phyloP scores from a whole-genome alignment of 208 protist genomes.

The Leishmania major region DNA sequence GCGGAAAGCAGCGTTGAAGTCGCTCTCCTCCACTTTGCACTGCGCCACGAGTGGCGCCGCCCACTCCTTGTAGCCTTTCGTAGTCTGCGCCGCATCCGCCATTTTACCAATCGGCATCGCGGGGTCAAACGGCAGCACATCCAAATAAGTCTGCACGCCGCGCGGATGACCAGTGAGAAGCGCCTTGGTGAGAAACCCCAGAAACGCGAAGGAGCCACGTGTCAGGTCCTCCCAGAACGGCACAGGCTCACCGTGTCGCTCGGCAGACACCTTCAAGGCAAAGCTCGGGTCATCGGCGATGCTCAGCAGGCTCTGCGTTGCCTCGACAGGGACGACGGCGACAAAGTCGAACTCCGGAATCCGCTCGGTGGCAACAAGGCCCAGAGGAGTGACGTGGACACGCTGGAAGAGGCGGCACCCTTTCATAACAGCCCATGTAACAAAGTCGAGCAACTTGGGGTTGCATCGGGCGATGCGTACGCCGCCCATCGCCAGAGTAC shows the following conservation, averaged over 20 bases:
- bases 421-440: conserved; percentile 88
- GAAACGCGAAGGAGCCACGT: conserved; percentile 74
- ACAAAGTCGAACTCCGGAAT: conserved; percentile 92
- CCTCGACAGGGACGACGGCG: conserved; percentile 70
- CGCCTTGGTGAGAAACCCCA: conserved; percentile 69
- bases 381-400: conserved; percentile 77
- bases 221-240: conserved; percentile 82
- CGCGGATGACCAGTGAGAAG: conserved; percentile 70
- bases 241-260: conserved; percentile 64
- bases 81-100: conserved; percentile 67
- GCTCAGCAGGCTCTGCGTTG: conserved; percentile 78
- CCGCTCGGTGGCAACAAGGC: conserved; percentile 72
- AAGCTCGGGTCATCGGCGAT: conserved; percentile 62
- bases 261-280: conserved; percentile 71
- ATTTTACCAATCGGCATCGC: conserved; percentile 72
- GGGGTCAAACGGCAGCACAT: conserved; percentile 81
- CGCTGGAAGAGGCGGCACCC: conserved; percentile 87
- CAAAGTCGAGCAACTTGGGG: conserved; percentile 86
- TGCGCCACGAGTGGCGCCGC: conserved; percentile 52
- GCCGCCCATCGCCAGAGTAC: conserved; percentile 34
- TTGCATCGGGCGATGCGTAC: conserved; percentile 76
- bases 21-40: conserved; percentile 52
- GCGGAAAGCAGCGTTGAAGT: conserved; percentile 77
- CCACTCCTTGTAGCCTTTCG: conserved; percentile 66
- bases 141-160: conserved; percentile 80